phyloP scores from a whole-genome alignment of 805 yeast genomes.

The Naumovozyma dairenensis region DNA sequence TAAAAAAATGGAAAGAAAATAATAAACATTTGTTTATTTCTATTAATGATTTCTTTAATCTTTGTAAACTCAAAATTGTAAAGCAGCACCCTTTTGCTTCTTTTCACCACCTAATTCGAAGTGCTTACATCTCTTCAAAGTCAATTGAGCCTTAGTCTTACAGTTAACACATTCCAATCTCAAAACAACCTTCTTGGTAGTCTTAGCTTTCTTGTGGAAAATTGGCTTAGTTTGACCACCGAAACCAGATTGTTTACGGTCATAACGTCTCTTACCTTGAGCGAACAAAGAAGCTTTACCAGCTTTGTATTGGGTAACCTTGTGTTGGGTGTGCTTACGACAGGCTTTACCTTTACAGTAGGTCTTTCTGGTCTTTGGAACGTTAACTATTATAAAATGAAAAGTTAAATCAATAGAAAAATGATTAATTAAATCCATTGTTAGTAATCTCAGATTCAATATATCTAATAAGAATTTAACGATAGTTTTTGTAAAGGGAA shows the following conservation, averaged over 20 bases:
- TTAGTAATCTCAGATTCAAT: too few species aligned
- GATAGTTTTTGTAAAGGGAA: constrained; percentile 2
- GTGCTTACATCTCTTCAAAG: constrained; percentile 99
- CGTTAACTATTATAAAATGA: constrained; percentile 64
- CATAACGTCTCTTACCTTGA: constrained; percentile 99
- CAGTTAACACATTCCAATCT: constrained; percentile 97
- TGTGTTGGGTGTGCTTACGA: constrained; percentile 99
- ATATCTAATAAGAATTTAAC: neutral
- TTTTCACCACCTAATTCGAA: constrained; percentile 99
- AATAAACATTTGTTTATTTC: too few species aligned
- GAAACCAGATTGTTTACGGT: constrained; percentile 98
- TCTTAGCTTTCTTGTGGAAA: constrained; percentile 99
- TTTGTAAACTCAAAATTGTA: constrained; percentile 72
- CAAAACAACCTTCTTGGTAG: constrained; percentile 98
- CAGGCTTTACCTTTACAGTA: constrained; percentile 98
- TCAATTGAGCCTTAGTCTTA: constrained; percentile 95
- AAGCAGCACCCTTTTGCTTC: constrained; percentile 99
- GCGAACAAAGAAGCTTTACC: constrained; percentile 98
- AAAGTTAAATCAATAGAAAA: neutral
- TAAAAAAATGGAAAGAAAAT: too few species aligned
- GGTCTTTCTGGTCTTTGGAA: constrained; percentile 99
- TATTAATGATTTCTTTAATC: too few species aligned
- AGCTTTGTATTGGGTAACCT: constrained; percentile 99
- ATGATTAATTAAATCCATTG: too few species aligned
- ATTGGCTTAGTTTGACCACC: constrained; percentile 99